Evolutionary conservation across 306 rosid species (phyloP).

Genomic region (Mucuna pruriens): DNA sequence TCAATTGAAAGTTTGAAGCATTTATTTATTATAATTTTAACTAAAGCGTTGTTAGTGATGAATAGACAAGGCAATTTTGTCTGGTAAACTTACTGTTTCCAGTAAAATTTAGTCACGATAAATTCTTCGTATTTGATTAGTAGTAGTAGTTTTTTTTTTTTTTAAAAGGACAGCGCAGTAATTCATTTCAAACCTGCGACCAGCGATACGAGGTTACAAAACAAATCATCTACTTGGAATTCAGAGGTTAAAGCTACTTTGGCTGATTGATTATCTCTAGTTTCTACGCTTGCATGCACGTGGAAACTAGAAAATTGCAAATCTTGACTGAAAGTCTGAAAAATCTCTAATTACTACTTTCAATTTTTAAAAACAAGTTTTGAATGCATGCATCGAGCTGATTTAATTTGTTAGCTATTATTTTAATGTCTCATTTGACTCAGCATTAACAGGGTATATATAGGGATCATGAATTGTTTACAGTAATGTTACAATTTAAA

Average conservation of each 20-base stretch:
- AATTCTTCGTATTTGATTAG: too few species aligned
- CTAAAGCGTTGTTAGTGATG: too few species aligned
- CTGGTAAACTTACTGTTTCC: too few species aligned
- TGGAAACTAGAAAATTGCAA: slow-evolving; percentile 4
- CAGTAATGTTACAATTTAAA: too few species aligned
- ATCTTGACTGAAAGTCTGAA: not conserved
- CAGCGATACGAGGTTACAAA: not conserved
- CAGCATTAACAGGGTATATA: not conserved
- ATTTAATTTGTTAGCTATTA: not conserved
- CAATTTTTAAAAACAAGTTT: too few species aligned
- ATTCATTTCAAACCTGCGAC: not conserved
- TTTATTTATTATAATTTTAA: too few species aligned
- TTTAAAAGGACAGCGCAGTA: not conserved
- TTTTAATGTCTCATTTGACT: not conserved
- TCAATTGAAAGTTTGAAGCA: too few species aligned
- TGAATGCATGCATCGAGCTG: not conserved
- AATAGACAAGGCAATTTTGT: too few species aligned
- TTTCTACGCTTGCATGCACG: slow-evolving; percentile 27
- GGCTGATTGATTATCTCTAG: not conserved
- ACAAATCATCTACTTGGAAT: not conserved
- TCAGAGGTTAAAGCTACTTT: not conserved
- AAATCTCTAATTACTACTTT: too few species aligned
- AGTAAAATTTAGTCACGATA: too few species aligned
- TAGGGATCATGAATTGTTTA: not conserved
- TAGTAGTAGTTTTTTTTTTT: too few species aligned